phyloP scores from a whole-genome alignment of 2,329 filamentous ascomycete genomes.

The Aurifilum marmelostoma region DNA sequence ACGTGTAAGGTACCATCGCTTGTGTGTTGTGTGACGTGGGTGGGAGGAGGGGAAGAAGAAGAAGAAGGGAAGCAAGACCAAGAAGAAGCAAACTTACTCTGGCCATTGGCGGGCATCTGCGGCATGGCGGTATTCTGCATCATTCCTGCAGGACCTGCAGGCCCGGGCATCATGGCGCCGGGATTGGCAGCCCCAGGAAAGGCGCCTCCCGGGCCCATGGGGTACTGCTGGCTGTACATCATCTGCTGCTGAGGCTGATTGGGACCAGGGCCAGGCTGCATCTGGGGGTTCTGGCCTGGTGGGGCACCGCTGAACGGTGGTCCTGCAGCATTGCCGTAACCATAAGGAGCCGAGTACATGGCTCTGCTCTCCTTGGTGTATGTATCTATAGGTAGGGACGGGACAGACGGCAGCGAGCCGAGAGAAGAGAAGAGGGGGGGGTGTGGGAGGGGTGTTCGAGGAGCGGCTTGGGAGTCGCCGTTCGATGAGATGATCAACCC shows the following conservation, averaged over 20 bases:
- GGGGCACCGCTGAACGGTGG: slow-evolving; percentile 57
- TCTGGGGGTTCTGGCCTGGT: slow-evolving; percentile 50
- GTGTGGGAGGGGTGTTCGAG: not conserved
- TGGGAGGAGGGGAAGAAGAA: slow-evolving; percentile 11
- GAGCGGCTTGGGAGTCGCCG: slow-evolving; percentile 20
- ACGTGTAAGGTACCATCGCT: slow-evolving; percentile 9
- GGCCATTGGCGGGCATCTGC: slow-evolving; percentile 62
- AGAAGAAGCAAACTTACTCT: slow-evolving; percentile 54
- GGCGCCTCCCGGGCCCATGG: slow-evolving; percentile 55
- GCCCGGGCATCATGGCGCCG: slow-evolving; percentile 55
- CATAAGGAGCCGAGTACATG: slow-evolving; percentile 62
- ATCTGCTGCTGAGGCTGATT: slow-evolving; percentile 55
- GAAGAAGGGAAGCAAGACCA: slow-evolving; percentile 28
- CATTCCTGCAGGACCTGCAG: slow-evolving; percentile 59
- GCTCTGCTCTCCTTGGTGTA: slow-evolving; percentile 33
- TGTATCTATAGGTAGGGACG: slow-evolving; percentile 4
- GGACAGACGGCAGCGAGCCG: slow-evolving; percentile 20
- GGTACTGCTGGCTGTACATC: slow-evolving; percentile 65
- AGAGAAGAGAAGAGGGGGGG: slow-evolving; percentile 1
- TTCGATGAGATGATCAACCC: slow-evolving; percentile 27
- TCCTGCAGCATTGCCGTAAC: slow-evolving; percentile 56
- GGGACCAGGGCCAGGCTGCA: slow-evolving; percentile 49
- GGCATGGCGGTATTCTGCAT: slow-evolving; percentile 65
- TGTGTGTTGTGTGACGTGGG: slow-evolving; percentile 21
- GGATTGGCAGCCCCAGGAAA: slow-evolving; percentile 56